Evolutionary conservation across 257 asterid species (phyloP), one percentile per base, ranked within the genome.

Genomic region (Capsicum pubescens): DNA sequence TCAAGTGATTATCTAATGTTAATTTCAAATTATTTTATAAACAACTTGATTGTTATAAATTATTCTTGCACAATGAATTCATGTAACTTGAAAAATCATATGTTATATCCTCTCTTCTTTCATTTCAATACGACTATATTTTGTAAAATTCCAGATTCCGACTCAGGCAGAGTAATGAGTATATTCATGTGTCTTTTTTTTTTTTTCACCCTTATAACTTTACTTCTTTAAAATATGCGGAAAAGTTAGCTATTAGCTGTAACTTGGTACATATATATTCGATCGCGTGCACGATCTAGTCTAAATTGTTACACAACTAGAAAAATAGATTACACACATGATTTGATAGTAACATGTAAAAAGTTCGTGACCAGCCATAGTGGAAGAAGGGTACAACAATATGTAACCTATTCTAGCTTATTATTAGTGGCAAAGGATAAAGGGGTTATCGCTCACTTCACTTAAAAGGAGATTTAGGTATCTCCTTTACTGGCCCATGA

Each of bases 311-410:
- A 4, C 5, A 70, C 57, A 16, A 71, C n/a, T 17, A 5, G n/a
- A 17, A 10, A 70, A 70, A n/a, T 70, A 70, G 35, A 44, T 17
- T 11, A 48, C 12, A 7, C 80, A 48, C 60, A 21, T 50, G 80
- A 74, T 19, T 74, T 50, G 60, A 50, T 48, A 12, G 44, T 26
- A 72, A 19, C 80, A 72, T 48, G 39, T 19, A 48, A 48, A 39
- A 68, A 48, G 42, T 74, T 74, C 60, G n/a, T 72, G 39, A 19
- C 16, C 21, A 55, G 39, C 39, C n/a, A 35, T 48, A 2, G 80
- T 74, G 80, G 80, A 26, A 46, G 17, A 72, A 74, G n/a, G 80
- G 80, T 50, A 21, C 44, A 19, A 50, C 80, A 52, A 74, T 71
- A 71, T 71, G 39, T 71, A 46, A 46, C 46, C 11, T 21, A 60